These are phyloP conservation scores for Torulaspora quercuum DNA, from an alignment of 805 yeast genomes.

Conservation along the genomic window DNA sequence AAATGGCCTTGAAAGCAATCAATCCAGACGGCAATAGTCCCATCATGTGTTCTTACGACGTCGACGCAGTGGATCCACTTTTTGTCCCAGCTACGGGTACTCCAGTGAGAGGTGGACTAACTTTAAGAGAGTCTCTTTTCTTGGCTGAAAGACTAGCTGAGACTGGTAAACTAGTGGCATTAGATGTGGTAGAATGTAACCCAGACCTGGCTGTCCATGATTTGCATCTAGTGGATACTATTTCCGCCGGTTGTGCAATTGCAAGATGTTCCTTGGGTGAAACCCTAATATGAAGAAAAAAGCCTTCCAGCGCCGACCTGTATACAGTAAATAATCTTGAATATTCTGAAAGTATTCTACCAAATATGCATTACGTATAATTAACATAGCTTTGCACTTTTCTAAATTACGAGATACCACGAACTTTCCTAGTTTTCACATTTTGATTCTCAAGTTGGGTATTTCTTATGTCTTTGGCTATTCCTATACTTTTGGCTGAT, in stretches of 20 bases:
- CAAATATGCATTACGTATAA: no score
- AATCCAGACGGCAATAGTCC: slow-evolving; percentile 73
- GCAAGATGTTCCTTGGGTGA: slow-evolving; percentile 95
- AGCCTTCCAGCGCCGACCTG: neutral
- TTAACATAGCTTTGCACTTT: no score
- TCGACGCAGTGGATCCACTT: slow-evolving; percentile 93
- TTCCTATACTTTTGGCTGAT: no score
- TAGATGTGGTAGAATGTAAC: slow-evolving; percentile 92
- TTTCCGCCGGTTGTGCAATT: slow-evolving; percentile 83
- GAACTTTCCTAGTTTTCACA: no score
- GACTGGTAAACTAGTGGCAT: slow-evolving; percentile 79
- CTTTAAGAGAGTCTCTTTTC: slow-evolving; percentile 90
- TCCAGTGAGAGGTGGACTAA: slow-evolving; percentile 93
- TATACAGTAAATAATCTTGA: neutral
- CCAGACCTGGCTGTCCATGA: slow-evolving; percentile 82
- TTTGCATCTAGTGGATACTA: slow-evolving; percentile 74
- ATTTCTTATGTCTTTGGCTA: no score
- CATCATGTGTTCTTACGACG: slow-evolving; percentile 88
- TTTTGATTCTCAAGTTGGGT: no score
- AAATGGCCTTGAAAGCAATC: slow-evolving; percentile 78
- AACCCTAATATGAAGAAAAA: slow-evolving; percentile 46
- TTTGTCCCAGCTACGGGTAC: slow-evolving; percentile 98
- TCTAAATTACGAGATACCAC: no score
- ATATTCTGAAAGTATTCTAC: no score
- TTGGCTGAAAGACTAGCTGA: slow-evolving; percentile 89